A percentile compares a stretch with the other conserved stretches of the same genome.
Conservation (phyloP, 1,284 basidiomycete species). For the Bjerkandera adusta region DNA sequence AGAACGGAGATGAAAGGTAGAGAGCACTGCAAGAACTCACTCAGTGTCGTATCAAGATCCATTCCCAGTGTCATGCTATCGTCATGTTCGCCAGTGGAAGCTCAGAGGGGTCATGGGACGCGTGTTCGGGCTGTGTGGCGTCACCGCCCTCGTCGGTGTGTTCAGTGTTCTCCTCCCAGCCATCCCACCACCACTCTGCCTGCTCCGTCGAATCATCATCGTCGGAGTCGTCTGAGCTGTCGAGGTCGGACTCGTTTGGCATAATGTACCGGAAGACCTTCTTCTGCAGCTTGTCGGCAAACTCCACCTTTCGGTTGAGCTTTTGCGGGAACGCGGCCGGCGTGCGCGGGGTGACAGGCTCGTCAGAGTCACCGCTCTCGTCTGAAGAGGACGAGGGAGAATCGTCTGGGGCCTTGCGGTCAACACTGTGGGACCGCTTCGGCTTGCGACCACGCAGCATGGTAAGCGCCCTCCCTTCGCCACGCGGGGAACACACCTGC, state of each 20-base stretch:
- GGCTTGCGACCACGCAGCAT: no score
- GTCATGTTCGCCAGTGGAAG: no score
- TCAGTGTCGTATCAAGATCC: no score
- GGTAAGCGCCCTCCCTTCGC: not conserved
- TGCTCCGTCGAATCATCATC: constrained; percentile 5
- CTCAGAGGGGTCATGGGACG: no score
- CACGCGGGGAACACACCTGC: constrained; percentile 20
- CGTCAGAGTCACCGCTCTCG: constrained; percentile 6
- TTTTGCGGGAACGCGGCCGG: not conserved
- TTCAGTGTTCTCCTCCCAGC: constrained; percentile 19
- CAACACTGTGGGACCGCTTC: no score
- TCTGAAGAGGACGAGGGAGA: constrained; percentile 2
- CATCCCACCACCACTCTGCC: constrained; percentile 17
- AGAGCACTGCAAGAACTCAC: no score
- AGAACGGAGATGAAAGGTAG: no score
- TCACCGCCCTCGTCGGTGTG: no score
- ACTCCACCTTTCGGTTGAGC: constrained; percentile 9
- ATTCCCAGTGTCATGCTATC: no score
- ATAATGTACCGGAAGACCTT: constrained; percentile 15
- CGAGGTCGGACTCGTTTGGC: constrained; percentile 3
- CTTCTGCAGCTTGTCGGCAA: constrained; percentile 6
- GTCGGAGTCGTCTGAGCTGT: not conserved
- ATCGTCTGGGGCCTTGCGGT: no score
- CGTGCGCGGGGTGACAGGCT: constrained; percentile 9
- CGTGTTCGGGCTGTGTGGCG: no score